Evolutionary conservation across 2,329 filamentous ascomycete genomes (phyloP), one percentile per base, ranked within the genome.

Genomic region (Nemania sp.): DNA sequence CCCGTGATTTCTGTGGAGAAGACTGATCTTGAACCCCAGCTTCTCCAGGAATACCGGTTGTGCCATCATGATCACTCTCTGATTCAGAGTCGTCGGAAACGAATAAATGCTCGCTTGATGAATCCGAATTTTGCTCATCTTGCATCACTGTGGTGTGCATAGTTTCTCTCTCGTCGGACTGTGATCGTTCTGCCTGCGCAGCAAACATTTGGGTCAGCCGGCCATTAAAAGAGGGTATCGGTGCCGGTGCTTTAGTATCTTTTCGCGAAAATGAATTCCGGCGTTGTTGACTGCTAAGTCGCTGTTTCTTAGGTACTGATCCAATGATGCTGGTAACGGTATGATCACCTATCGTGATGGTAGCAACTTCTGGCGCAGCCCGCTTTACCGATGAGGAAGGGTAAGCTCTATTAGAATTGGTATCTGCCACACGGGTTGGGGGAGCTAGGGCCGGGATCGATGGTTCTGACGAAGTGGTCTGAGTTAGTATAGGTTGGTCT

Each of bases 341-440:
- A 53, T 85, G 86, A 69, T 90, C 85, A 1, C 92, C 92, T 62
- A 95, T 88, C 0, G 91, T 94, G 55, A 95, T 92, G 1, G 91
- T 93, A 22, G 92, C 92, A 59, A 90, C 82, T 73, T 93, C 89
- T 29, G 85, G 80, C 1, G 87, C 85, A 1, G 86, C 81, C 38
- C 91, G 86, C 75, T 88, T 91, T 0, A 86, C 84, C 24, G 73
- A 71, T 6, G 69, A 55, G 5, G 73, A 71, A 15, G 74, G 68
- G 29, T 60, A 73, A 27, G 65, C 60, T 15, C 67, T 68, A 27
- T 59, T 76, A 20, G 71, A 69, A 41, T 72, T 76, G 20, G 73
- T 69, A 11, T 75, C 75, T 43, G 76, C 74, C 15, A 70, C 57
- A 27, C 76, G 74, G 54, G 77, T 73, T 26, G 80, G 77, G 6